These are phyloP conservation scores for Ceratocystis variospora DNA, from an alignment of 2,329 filamentous ascomycete genomes.

Conservation along the genomic window DNA sequence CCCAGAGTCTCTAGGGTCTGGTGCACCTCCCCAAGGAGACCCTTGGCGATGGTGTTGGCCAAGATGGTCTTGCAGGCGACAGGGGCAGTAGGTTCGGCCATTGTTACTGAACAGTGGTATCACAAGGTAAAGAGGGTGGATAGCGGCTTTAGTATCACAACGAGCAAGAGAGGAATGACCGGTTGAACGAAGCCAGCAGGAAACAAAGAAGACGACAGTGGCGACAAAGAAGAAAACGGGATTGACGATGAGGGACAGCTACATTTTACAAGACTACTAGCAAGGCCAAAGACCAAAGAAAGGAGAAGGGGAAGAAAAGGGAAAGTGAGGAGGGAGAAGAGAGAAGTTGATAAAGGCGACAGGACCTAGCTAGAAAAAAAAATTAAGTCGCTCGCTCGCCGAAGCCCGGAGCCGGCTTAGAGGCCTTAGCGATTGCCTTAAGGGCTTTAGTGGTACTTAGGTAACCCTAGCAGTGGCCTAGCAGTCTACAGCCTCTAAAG, in stretches of 20 bases:
- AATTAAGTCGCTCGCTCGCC: conserved; percentile 15
- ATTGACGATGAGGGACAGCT: not conserved
- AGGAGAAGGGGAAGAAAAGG: not conserved
- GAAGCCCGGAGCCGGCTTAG: conserved; percentile 17
- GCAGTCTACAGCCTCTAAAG: too few relatives aligned
- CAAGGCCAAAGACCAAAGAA: not conserved
- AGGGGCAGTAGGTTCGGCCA: conserved; percentile 14
- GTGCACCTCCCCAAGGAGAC: conserved; percentile 62
- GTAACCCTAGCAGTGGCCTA: too few relatives aligned
- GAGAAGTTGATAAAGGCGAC: conserved; percentile 3
- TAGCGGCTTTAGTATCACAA: not conserved
- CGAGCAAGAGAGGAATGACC: not conserved
- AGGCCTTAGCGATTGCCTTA: not conserved
- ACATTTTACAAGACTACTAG: conserved; percentile 5
- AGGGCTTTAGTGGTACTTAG: not conserved
- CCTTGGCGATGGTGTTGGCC: conserved; percentile 74
- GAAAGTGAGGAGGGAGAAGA: not conserved
- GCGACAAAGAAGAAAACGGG: not conserved
- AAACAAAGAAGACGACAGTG: conserved; percentile 1
- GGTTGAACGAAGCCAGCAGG: not conserved
- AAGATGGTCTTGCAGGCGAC: conserved; percentile 81
- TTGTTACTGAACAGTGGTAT: not conserved
- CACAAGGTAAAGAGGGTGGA: not conserved
- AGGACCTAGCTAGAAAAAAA: conserved; percentile 1
- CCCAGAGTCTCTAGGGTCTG: conserved; percentile 59